Evolutionary conservation across 495 filamentous ascomycete species (phyloP), one percentile per base, ranked within the genome.

Genomic region (Lentithecium fluviatile): DNA sequence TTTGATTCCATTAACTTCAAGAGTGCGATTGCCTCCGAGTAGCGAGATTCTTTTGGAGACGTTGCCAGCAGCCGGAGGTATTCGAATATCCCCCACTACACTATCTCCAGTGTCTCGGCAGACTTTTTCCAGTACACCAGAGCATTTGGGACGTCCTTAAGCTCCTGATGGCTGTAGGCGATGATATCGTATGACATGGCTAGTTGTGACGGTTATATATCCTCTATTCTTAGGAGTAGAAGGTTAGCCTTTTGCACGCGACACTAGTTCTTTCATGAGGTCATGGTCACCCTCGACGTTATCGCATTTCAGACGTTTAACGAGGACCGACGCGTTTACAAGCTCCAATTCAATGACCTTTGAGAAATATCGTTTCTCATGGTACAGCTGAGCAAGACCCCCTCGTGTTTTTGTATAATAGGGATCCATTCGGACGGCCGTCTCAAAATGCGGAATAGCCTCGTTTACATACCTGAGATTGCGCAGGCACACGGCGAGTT

Each of bases 401-500:
- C 2, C 1, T 2, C 51, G 13, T 3, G 51, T 32, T 3, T 13
- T 3, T 4, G 17, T 17, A 15, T 10, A 43, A 4, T 2, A 19
- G 2, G 8, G 34, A 3, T 54, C 34, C 51, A 42, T 40, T 5
- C 4, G 2, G 2, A 54, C 1, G n/a, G 51, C 51, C 8, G 23
- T 54, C 25, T 54, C 34, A 19, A 54, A 54, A n/a, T 54, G 4
- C 2, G 3, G 13, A 2, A 54, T n/a, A 20, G 32, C 29, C 24
- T 54, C 51, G 20, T 43, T 42, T 3, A 24, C 24, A 36, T 54
- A 43, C 2, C 51, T 32, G 15, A 3, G 42, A 19, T 40, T 42
- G 17, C 51, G 15, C 17, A 54, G 21, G 24, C 51, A 40, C 20
- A 54, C 51, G 19, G 51, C 51, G 7, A 54, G 32, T n/a, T 54